phyloP scores from a whole-genome alignment of 352 stramenopile species.

The Peronosclerospora sorghi region DNA sequence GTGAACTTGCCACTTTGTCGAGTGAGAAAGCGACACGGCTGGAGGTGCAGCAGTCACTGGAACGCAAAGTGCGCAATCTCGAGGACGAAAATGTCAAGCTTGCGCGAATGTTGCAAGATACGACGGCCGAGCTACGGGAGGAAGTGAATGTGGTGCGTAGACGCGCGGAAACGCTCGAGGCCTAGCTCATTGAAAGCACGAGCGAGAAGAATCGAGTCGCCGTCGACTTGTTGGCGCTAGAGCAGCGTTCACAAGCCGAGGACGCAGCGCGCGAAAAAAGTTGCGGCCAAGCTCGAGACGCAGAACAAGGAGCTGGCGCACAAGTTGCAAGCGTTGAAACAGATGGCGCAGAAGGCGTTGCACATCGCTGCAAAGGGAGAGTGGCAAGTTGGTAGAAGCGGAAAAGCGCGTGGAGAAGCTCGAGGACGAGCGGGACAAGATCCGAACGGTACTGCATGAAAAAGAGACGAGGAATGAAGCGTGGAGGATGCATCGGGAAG shows the following conservation, averaged over 20 bases:
- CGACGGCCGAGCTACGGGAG: conserved; percentile 13
- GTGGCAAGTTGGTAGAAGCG: no score
- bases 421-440: no score
- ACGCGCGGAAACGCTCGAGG: conserved; percentile 14
- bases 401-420: no score
- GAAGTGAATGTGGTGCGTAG: conserved; percentile 22
- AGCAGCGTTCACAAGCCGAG: conserved; percentile 12
- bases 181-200: conserved; percentile 9
- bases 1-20: conserved; percentile 14
- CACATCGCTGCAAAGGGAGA: no score
- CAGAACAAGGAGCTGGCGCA: conserved; percentile 14
- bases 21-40: conserved; percentile 16
- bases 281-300: conserved; percentile 12
- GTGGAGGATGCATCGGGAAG: no score
- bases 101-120: conserved; percentile 27
- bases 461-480: no score
- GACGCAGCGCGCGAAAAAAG: conserved; percentile 11
- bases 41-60: conserved; percentile 24
- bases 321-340: no score
- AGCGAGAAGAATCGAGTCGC: no score
- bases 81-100: no score
- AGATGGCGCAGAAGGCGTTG: no score
- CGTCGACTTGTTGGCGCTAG: no score
- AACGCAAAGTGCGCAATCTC: conserved; percentile 21
- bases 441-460: no score